These are phyloP conservation scores for Agaricus sinodeliciosus DNA, from an alignment of 768 basidiomycete genomes.

Conservation along the genomic window DNA sequence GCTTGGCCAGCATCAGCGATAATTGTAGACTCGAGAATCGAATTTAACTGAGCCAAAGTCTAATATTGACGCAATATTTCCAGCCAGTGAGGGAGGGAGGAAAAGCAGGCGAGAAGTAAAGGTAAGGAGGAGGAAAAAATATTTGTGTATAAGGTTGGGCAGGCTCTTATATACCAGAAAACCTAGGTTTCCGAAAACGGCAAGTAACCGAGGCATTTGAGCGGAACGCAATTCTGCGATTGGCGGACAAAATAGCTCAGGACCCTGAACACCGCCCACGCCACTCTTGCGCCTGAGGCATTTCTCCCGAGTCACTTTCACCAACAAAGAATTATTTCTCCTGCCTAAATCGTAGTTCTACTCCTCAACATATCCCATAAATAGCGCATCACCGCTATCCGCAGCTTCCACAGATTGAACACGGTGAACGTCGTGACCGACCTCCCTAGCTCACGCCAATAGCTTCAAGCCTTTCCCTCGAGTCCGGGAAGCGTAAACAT, in stretches of 20 bases:
- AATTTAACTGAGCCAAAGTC: too few species aligned
- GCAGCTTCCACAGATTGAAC: too few species aligned
- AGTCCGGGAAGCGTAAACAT: slow-evolving; percentile 52
- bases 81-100: neutral
- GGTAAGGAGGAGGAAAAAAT: slow-evolving; percentile 6
- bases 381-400: too few species aligned
- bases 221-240: slow-evolving; percentile 41
- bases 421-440: too few species aligned
- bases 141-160: neutral
- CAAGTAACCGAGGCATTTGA: slow-evolving; percentile 32
- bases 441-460: too few species aligned
- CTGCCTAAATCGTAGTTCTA: neutral
- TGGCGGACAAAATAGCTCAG: slow-evolving; percentile 23
- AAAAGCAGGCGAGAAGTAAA: neutral
- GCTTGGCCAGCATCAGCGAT: too few species aligned
- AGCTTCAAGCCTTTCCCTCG: slow-evolving; percentile 18
- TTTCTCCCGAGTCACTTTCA: slow-evolving; percentile 4
- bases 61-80: neutral
- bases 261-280: slow-evolving; percentile 24
- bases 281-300: neutral
- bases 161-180: slow-evolving; percentile 19
- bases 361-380: slow-evolving; percentile 2
- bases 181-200: slow-evolving; percentile 2
- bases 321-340: slow-evolving; percentile 10
- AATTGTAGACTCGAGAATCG: too few species aligned